Evolutionary conservation across 2,329 filamentous ascomycete genomes (phyloP).

Genomic region (Penicillium sp.): DNA sequence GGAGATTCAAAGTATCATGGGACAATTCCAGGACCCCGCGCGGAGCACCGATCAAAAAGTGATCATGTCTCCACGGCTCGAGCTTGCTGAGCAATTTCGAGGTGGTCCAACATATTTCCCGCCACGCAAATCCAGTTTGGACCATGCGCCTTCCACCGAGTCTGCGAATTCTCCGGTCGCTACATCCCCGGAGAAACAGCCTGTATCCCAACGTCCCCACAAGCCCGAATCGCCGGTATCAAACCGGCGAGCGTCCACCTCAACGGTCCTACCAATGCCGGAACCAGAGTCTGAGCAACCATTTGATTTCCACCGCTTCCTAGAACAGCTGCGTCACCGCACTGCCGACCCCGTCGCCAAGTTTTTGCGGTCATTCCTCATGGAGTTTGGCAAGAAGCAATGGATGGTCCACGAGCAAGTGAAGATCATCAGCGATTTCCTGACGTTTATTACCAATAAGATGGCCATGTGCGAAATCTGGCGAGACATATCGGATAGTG

Average conservation of each 20-base stretch:
- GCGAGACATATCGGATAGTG: conserved; percentile 90
- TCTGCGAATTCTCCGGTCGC: conserved; percentile 26
- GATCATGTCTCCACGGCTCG: conserved; percentile 86
- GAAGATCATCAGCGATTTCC: conserved; percentile 95
- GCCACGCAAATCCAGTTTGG: conserved; percentile 80
- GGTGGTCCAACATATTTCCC: conserved; percentile 68
- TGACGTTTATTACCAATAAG: conserved; percentile 95
- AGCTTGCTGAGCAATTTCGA: conserved; percentile 75
- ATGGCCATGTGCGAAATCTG: conserved; percentile 97
- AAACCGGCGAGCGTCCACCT: conserved; percentile 35
- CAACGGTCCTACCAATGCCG: conserved; percentile 60
- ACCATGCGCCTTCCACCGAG: conserved; percentile 56
- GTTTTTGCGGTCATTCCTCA: conserved; percentile 89
- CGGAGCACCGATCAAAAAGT: conserved; percentile 72
- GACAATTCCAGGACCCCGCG: conserved; percentile 78
- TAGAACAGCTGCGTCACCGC: conserved; percentile 92
- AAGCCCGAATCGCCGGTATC: conserved; percentile 22
- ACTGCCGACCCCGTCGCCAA: conserved; percentile 97
- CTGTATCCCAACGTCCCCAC: conserved; percentile 26
- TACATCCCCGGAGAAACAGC: conserved; percentile 21
- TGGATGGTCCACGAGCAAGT: conserved; percentile 99
- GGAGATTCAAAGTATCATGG: conserved; percentile 97
- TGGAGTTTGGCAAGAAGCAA: conserved; percentile 93
- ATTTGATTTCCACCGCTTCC: conserved; percentile 95
- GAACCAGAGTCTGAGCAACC: conserved; percentile 81